Evolutionary conservation across 2,329 filamentous ascomycete species (phyloP), one percentile per base, ranked within the genome.

Genomic region (Penicillium aurantiogriseum): DNA sequence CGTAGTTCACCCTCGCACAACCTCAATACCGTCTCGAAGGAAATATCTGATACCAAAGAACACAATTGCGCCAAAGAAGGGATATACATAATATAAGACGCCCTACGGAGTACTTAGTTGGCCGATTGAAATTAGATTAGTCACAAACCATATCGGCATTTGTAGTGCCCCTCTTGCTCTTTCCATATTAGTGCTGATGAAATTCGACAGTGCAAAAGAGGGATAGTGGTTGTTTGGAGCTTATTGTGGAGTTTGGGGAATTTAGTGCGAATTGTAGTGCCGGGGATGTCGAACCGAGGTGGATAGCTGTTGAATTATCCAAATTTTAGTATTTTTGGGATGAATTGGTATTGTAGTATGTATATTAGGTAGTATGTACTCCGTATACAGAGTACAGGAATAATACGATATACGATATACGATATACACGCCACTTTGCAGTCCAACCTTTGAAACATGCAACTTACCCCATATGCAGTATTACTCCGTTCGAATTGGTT

Each of bases 211-310:
- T 6, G 9, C 19, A 5, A 5, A 27, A 52, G 50, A 31, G n/a
- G 23, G 33, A 33, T 31, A 27, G 42, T 29, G 19, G 25, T 15
- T 31, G 9, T 36, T 27, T 29, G 17, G 29, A 45, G 21, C 3
- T 13, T 5, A 33, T 15, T 33, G 50, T 44, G 51, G 44, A 17
- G 25, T 9, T 23, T 25, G 31, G 2, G 9, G 9, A 5, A 23
- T n/a, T 54, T 48, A 54, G 51, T 47, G 44, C 35, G n/a, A 54
- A 54, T 27, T 33, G 15, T 47, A 38, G 42, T 17, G 42, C 42
- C 50, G 50, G 40, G 50, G 51, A 53, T 29, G 51, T 33, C 5
- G 13, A 11, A 36, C 38, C 38, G 39, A 44, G 4, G 29, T 51
- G 50, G 50, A 52, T 43, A 13, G 25, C 19, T 17, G 17, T n/a